Percentiles rank a stretch among this genome's conserved stretches.
Conservation (phyloP, 805 yeast species). For the Brettanomyces bruxellensis region DNA sequence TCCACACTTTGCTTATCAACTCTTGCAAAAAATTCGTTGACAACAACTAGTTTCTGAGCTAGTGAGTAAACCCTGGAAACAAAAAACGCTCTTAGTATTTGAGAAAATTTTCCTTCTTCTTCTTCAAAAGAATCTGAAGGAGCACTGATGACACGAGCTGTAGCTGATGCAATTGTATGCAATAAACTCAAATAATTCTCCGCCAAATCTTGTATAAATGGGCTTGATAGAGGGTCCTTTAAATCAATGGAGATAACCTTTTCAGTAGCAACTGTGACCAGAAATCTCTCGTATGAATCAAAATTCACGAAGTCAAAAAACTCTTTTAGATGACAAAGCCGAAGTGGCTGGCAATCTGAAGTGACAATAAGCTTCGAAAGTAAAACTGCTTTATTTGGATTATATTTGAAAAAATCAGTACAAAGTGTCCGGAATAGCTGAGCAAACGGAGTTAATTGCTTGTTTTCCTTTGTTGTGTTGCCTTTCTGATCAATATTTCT, state of each 20-base stretch:
- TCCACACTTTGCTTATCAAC: neutral
- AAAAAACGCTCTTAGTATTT: conserved; percentile 16
- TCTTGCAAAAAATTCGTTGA: conserved; percentile 8
- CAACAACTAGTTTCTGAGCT: conserved; percentile 22
- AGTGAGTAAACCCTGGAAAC: conserved; percentile 20
- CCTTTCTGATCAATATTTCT: neutral
- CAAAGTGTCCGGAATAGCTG: neutral
- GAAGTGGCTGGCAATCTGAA: conserved; percentile 21
- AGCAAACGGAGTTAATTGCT: neutral
- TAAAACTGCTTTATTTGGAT: conserved; percentile 6
- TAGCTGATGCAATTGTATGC: conserved; percentile 21
- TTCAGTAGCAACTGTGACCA: conserved; percentile 21
- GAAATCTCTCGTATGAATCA: conserved; percentile 17
- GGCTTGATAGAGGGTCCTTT: conserved; percentile 6
- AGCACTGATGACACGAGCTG: conserved; percentile 11
- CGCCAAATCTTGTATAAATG: conserved; percentile 4
- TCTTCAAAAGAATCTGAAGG: conserved; percentile 2
- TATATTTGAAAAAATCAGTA: neutral
- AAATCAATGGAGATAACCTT: conserved; percentile 5
- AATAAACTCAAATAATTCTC: conserved; percentile 13
- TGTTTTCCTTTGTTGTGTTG: neutral
- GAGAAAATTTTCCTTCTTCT: conserved; percentile 6
- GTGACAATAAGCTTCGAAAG: conserved; percentile 8
- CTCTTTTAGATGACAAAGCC: conserved; percentile 20
- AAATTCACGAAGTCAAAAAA: conserved; percentile 21